Evolutionary conservation across 768 basidiomycete species (phyloP).

Genomic region (Kwoniella bestiolae): DNA sequence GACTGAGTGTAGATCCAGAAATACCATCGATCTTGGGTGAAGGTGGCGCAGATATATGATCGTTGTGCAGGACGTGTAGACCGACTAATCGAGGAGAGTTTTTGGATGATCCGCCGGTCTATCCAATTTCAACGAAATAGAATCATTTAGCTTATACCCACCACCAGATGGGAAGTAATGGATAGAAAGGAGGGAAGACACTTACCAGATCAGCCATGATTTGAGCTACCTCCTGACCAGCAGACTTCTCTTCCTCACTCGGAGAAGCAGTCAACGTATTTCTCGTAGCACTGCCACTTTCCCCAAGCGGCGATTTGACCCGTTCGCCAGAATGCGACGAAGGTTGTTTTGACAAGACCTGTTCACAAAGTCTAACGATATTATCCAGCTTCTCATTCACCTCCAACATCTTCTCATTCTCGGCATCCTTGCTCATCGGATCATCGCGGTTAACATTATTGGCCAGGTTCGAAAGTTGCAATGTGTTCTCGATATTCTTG

Average conservation of each 20-base stretch:
- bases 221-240: slow-evolving; percentile 49
- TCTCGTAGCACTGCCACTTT: background rate
- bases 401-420: slow-evolving; percentile 13
- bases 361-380: slow-evolving; percentile 46
- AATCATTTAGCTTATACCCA: no score
- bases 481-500: slow-evolving; percentile 46
- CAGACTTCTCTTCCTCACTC: slow-evolving; percentile 40
- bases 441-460: slow-evolving; percentile 13
- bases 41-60: slow-evolving; percentile 20
- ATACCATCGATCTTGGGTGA: slow-evolving; percentile 6
- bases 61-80: slow-evolving; percentile 44
- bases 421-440: background rate
- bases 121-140: background rate
- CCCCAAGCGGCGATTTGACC: background rate
- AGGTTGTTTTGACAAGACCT: slow-evolving; percentile 21
- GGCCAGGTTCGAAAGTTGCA: slow-evolving; percentile 38
- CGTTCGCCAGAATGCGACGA: background rate
- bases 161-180: no score
- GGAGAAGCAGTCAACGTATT: slow-evolving; percentile 1
- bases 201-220: slow-evolving; percentile 52
- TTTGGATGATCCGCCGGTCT: slow-evolving; percentile 45
- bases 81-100: slow-evolving; percentile 38
- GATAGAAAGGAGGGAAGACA: background rate
- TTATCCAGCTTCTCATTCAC: slow-evolving; percentile 48
- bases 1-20: slow-evolving; percentile 5